Percentiles rank a stretch among this genome's conserved stretches.
phyloP scores from a whole-genome alignment of 768 basidiomycete species.

The Leccinum olivaceopallidum region DNA sequence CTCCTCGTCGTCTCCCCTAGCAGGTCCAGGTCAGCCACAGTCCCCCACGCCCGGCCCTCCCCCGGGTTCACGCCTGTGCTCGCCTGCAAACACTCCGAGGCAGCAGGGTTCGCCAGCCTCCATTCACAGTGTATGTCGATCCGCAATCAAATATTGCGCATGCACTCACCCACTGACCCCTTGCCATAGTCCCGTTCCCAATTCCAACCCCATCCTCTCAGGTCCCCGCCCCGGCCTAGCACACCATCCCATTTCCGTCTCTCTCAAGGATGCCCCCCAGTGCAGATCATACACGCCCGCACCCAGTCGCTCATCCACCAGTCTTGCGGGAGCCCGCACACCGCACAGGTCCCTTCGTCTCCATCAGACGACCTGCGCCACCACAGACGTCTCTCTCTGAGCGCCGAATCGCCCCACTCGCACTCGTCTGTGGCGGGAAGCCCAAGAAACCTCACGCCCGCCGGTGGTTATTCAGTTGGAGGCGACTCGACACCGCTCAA shows the following conservation, averaged over 20 bases:
- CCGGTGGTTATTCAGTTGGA: background rate
- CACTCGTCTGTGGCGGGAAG: background rate
- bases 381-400: constrained; percentile 12
- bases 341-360: constrained; percentile 2
- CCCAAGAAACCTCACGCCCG: background rate
- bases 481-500: constrained; percentile 18
- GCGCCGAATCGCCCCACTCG: constrained; percentile 1
- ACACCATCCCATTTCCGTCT: constrained; percentile 9
- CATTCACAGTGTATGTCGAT: constrained; percentile 13
- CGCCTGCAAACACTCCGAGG: constrained; percentile 9
- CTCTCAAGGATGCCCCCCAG: constrained; percentile 2
- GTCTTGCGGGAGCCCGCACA: constrained; percentile 6
- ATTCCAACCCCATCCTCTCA: constrained; percentile 2
- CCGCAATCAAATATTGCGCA: background rate
- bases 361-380: background rate
- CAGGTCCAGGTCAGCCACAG: constrained; percentile 1
- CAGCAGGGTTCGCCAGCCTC: constrained; percentile 13
- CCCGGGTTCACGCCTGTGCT: background rate
- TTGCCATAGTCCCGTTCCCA: background rate
- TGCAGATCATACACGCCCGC: constrained; percentile 6
- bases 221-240: constrained; percentile 6
- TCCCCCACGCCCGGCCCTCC: background rate
- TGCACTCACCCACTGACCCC: background rate
- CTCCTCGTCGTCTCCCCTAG: constrained; percentile 16
- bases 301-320: constrained; percentile 22